phyloP scores from a whole-genome alignment of 805 yeast genomes.

The Lipomyces kockii region DNA sequence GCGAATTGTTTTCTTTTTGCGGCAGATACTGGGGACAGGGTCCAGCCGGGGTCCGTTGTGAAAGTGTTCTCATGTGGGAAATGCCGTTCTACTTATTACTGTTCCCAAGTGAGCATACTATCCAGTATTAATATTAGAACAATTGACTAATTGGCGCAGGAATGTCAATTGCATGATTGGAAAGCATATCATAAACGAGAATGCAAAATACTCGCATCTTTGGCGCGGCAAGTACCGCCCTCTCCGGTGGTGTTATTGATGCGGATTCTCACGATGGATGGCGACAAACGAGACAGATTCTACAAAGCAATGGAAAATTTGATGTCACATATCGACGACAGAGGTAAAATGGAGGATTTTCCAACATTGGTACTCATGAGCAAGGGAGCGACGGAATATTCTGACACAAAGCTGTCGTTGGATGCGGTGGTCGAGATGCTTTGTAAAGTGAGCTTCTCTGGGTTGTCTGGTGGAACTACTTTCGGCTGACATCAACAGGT shows the following conservation, averaged over 20 bases:
- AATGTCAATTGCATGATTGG: conserved; percentile 22
- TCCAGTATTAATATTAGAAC: not conserved
- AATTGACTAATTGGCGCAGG: not conserved
- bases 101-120: conserved; percentile 15
- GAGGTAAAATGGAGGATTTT: conserved; percentile 9
- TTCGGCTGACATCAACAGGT: conserved; percentile 2
- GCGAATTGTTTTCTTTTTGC: conserved; percentile 16
- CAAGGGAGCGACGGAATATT: conserved; percentile 23
- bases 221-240: conserved; percentile 14
- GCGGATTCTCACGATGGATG: conserved; percentile 14
- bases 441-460: conserved; percentile 10
- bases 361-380: conserved; percentile 11
- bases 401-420: conserved; percentile 4
- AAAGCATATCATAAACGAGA: conserved; percentile 17
- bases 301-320: conserved; percentile 1
- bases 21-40: not conserved
- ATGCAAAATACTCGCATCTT: conserved; percentile 7
- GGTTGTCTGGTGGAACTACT: not conserved
- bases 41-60: conserved; percentile 10
- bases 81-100: conserved; percentile 20
- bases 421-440: conserved; percentile 6
- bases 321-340: conserved; percentile 7
- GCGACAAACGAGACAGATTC: not conserved
- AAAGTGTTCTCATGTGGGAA: conserved; percentile 13
- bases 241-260: conserved; percentile 10